A percentile compares a stretch with the other conserved stretches of the same genome.
phyloP scores from a whole-genome alignment of 148 eudicot genomes.

The Nepenthes mirabilis region DNA sequence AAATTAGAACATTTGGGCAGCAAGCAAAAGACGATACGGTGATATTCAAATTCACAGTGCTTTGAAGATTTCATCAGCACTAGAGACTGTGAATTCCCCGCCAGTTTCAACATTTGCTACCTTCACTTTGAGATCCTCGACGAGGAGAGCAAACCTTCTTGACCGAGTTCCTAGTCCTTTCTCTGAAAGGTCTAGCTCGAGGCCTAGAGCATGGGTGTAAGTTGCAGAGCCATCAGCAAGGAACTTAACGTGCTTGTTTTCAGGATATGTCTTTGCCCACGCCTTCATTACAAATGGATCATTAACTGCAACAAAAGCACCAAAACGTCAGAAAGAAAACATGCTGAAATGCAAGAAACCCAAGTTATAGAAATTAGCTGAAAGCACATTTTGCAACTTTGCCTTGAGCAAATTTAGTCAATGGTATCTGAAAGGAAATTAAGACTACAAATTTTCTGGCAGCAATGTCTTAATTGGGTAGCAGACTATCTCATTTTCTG shows the following conservation, averaged over 20 bases:
- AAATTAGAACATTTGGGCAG: no score
- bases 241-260: conserved; percentile 64
- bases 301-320: conserved; percentile 40
- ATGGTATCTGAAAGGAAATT: no score
- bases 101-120: conserved; percentile 56
- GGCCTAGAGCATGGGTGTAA: conserved; percentile 67
- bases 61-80: conserved; percentile 67
- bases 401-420: no score
- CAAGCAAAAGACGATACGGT: no score
- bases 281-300: conserved; percentile 90
- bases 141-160: conserved; percentile 54
- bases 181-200: conserved; percentile 56
- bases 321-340: neutral
- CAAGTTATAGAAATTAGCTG: no score
- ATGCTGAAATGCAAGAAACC: neutral
- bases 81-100: conserved; percentile 68
- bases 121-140: conserved; percentile 65
- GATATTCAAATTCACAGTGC: conserved; percentile 30
- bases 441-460: neutral
- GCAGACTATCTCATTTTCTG: neutral
- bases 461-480: neutral
- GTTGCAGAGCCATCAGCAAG: conserved; percentile 63
- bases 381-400: no score
- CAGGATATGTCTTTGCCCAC: conserved; percentile 74
- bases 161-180: conserved; percentile 60